Evolutionary conservation across 2,329 filamentous ascomycete genomes (phyloP).

Genomic region (Penicillium sp.): DNA sequence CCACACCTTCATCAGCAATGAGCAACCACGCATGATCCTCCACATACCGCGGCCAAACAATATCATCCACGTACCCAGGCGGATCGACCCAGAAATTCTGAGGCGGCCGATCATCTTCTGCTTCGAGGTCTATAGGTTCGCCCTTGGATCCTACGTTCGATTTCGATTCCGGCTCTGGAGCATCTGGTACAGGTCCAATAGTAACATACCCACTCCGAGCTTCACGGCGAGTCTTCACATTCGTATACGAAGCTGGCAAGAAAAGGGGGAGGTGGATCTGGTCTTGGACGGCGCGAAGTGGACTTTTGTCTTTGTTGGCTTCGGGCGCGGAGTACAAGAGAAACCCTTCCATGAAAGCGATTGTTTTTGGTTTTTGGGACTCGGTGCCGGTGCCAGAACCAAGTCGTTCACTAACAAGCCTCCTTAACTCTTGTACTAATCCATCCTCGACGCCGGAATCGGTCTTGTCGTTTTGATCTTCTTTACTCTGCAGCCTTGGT

Average conservation of each 20-base stretch:
- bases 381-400: neutral
- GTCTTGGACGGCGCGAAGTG: constrained; percentile 30
- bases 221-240: constrained; percentile 43
- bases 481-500: constrained; percentile 54
- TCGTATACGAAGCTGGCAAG: constrained; percentile 65
- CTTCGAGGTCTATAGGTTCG: constrained; percentile 27
- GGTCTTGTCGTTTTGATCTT: constrained; percentile 59
- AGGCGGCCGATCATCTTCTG: constrained; percentile 38
- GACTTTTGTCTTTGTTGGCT: constrained; percentile 21
- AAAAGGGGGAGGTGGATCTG: constrained; percentile 75
- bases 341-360: constrained; percentile 86
- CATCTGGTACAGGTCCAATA: constrained; percentile 30
- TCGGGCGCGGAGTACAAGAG: constrained; percentile 66
- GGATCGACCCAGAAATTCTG: constrained; percentile 95
- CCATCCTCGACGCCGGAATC: constrained; percentile 37
- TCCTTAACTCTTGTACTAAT: constrained; percentile 26
- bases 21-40: constrained; percentile 81
- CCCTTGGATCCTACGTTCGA: neutral
- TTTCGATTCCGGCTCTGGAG: constrained; percentile 15
- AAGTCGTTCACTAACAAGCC: constrained; percentile 24
- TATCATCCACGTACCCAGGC: constrained; percentile 85
- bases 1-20: constrained; percentile 64
- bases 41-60: constrained; percentile 96
- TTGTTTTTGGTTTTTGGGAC: constrained; percentile 27
- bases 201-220: constrained; percentile 50